These are phyloP conservation scores for Lojkania enalia DNA, from an alignment of 2,329 filamentous ascomycete species.

Conservation along the genomic window DNA sequence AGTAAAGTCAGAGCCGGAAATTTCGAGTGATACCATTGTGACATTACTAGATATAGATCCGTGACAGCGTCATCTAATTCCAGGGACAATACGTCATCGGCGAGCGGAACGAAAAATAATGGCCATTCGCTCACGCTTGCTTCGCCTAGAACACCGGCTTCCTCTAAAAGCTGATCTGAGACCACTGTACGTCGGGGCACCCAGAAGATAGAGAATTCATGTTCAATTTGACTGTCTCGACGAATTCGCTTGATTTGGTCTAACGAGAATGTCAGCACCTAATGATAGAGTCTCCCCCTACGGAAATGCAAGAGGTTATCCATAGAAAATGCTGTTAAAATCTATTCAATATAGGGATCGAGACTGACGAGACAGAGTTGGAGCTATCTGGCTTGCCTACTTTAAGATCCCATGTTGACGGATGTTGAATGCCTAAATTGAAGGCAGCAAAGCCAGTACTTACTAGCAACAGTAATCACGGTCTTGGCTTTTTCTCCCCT, in stretches of 20 bases:
- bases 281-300: constrained; percentile 31
- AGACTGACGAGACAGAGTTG: constrained; percentile 61
- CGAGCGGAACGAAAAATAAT: constrained; percentile 86
- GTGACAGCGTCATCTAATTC: constrained; percentile 85
- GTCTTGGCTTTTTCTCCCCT: constrained; percentile 86
- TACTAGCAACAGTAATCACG: constrained; percentile 86
- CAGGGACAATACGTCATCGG: constrained; percentile 86
- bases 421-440: not conserved
- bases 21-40: not conserved
- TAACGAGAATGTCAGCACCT: constrained; percentile 60
- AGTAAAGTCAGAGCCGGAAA: constrained; percentile 26
- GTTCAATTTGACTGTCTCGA: constrained; percentile 82
- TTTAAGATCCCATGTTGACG: constrained; percentile 55
- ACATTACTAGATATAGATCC: constrained; percentile 77
- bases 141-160: constrained; percentile 90
- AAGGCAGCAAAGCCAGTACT: constrained; percentile 21
- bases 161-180: constrained; percentile 88
- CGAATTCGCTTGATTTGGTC: constrained; percentile 90
- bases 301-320: constrained; percentile 27
- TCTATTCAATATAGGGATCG: constrained; percentile 55
- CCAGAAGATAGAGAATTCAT: constrained; percentile 98
- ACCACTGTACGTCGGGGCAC: constrained; percentile 89
- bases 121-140: constrained; percentile 86
- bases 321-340: constrained; percentile 25
- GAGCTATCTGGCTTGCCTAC: constrained; percentile 61